Evolutionary conservation across 805 yeast genomes (phyloP), one percentile per base, ranked within the genome.

Genomic region (Allodekkera sacchari): DNA sequence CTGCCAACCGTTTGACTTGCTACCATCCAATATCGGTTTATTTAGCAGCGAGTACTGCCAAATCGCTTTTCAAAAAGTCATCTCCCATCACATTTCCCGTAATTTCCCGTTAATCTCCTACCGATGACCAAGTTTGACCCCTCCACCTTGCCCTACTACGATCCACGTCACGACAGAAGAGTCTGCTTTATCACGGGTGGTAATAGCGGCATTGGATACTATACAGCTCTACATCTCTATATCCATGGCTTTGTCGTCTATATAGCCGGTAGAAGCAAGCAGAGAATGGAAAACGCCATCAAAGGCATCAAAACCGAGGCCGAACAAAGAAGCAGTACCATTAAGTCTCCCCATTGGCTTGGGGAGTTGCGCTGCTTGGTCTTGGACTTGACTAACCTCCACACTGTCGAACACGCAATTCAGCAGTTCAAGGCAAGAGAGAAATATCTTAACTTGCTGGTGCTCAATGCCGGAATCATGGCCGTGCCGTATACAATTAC

Each of bases 161-260:
- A 81, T 42, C 87, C 87, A 1, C 17, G 18, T 17, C 39, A 39
- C 3, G 72, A 68, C 18, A 63, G 83, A 27, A 66, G 74, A 35
- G 76, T 81, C 4, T 87, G 83, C 3, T 58, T 84, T 6, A 74
- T 84, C 19, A 78, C 92, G 0, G 94, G 94, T 2, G 94, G 92
- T 5, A 81, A 77, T 44, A 69, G 80, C 34, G 95, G 94, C 0
- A 71, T 82, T 13, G 95, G 95, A 8, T 83, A 71, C 63, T 80
- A 65, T 50, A 77, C 88, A 0, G 83, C 75, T 7, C 60, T 83
- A 16, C 88, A 83, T 46, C 63, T 84, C 5, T 83, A 78, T 46
- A 60, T 82, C 31, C 95, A 83, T 52, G 95, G 95, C 0, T 81
- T 70, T 49, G 61, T 66, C 7, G 77, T 84, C 3, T 84, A 83